Conservation (phyloP, 208 protist genomes). For the Crithidia fasciculata region DNA sequence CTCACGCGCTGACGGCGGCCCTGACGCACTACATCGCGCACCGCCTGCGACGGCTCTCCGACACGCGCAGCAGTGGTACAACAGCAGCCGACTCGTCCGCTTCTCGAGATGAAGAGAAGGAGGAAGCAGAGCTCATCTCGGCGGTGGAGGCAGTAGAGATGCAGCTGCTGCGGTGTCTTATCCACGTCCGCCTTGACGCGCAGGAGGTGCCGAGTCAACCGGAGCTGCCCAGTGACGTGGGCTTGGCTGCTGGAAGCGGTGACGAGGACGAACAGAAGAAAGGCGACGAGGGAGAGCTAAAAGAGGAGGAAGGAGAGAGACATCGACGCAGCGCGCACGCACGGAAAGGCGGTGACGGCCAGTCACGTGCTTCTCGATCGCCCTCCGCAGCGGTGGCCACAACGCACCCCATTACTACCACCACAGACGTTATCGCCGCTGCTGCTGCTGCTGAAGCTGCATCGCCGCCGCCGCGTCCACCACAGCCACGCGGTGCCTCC, state of each 20-base stretch:
- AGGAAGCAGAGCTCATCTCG: neutral
- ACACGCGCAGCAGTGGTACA: too few relatives aligned
- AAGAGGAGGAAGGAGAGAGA: neutral
- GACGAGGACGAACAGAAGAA: neutral
- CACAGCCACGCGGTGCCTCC: neutral
- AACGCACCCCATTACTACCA: too few relatives aligned
- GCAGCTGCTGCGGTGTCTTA: conserved; percentile 28
- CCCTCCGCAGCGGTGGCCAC: too few relatives aligned
- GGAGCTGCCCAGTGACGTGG: conserved; percentile 17
- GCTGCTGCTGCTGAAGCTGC: neutral
- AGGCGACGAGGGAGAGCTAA: neutral
- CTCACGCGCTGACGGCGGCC: too few relatives aligned
- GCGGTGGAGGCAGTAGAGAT: conserved; percentile 3
- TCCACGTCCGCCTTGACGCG: conserved; percentile 20
- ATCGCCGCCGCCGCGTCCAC: neutral
- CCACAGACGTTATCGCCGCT: too few relatives aligned
- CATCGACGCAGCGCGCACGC: neutral
- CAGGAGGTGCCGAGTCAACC: conserved; percentile 15
- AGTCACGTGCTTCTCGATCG: too few relatives aligned
- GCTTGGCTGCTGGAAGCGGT: neutral
- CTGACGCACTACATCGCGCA: neutral
- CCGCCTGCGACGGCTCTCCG: too few relatives aligned
- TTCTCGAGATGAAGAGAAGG: neutral
- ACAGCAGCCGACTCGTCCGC: too few relatives aligned
- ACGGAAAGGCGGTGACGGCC: neutral